Evolutionary conservation across 441 rosid genomes (phyloP), one percentile per base, ranked within the genome.

Genomic region (Cnidoscolus chayamansa): DNA sequence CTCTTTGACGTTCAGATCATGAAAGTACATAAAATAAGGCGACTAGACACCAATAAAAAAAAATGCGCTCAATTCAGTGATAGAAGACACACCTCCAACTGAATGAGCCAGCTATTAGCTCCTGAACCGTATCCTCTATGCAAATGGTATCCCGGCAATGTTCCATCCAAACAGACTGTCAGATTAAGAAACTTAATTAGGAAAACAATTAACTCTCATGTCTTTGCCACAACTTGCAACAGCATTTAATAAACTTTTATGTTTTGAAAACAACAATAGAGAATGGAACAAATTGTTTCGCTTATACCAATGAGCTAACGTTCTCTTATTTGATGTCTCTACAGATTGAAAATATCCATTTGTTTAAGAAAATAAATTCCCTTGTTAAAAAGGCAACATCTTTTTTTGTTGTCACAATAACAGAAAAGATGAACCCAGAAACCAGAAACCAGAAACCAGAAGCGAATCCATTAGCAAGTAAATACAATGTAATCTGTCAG

Each of bases 141-240:
- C 67, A 87, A 75, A 82, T 95, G 99, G 78, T 95, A 95, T 45
- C 98, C 99, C 35, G 99, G 99, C 76, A 91, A 77, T 58, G 98
- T 88, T 81, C 99, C 99, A 86, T 93, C 99, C 83, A 93, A 84
- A 81, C 99, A 95, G 56, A 95, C 99, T 95, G 88, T 60, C 67
- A 65, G 32, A 72, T 73, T 71, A 68, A 71, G 43, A 73, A 16
- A 56, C 43, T n/a, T 16, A 12, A 79, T 67, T 72, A 72, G 72
- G 65, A 61, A 62, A 30, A 47, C 10, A 1, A 60, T 60, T 7
- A 31, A 71, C n/a, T 55, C 7, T 19, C 12, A 70, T 25, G 73
- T 60, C 32, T 48, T 37, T 30, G 64, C 9, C 17, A 31, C 6
- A 31, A 59, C 65, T 59, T 4, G 31, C 47, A 47, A 19, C 4